Base-by-base conservation (phyloP, 1,139 yeast species). In the Candida albicans region DNA sequence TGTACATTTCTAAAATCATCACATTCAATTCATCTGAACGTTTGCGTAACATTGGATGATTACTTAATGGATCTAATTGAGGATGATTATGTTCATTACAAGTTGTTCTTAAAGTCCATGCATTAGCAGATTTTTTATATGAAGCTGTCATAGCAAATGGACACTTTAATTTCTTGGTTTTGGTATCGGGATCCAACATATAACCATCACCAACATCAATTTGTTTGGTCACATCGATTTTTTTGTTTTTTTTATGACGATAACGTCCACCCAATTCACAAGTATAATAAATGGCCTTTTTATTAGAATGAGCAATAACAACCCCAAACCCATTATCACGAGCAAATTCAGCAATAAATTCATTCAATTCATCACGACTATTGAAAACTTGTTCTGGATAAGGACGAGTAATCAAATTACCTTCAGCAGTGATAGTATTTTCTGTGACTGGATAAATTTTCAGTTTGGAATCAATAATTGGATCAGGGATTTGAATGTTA, bases 41-140 rank as follows among this genome's bases (percentile, higher is more conserved):
- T 57, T 78, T 78, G 50, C 82, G 68, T 50, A 78, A 67, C 81
- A 78, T 77, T 14, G 83, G 83, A 57, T 77, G 81, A 56, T 75
- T 77, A 28, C 75, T 67, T 46, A 78, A 65, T 7, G 83, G 82
- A 52, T 77, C 82, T 52, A 78, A 67, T 55, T 77, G 81, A 14
- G 82, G 81, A 56, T 79, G 84, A 56, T 79, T 79, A 59, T 79
- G 83, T 54, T 75, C 81, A 58, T 77, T 76, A 52, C 81, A 75
- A 15, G 81, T 75, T 14, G 80, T 77, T 48, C 75, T 70, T 44
- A 79, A 64, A 10, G 79, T 73, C 84, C 84, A 79, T 40, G 67
- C 69, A 40, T 73, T 71, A 39, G 70, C 69, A 37, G 71, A 64
- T 53, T 78, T 78, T 41, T 77, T 75, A 56, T 61, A 77, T 50